Base-by-base conservation (phyloP, 2,329 filamentous ascomycete species). In the Ceratocystis variospora region DNA sequence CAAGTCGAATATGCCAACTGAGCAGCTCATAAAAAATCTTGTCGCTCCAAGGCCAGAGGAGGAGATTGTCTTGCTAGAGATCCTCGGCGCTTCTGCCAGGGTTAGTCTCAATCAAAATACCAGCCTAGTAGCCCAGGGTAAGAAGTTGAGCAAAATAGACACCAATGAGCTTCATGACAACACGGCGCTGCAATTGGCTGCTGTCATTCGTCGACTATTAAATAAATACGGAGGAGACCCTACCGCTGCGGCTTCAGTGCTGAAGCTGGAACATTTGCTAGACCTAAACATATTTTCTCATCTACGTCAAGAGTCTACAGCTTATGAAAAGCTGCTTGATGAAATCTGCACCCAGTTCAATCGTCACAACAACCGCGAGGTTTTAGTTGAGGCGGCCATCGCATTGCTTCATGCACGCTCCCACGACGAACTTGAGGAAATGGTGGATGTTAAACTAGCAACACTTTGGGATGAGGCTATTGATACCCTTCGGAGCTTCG, bases 321-420 rank as follows among this genome's bases (percentile, higher is more conserved):
- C 86, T 1, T 96, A 95, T 72, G 84, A 87, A 5, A 85, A 87
- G 25, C 78, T 97, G 37, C 79, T 99, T 1, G 91, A 96, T 70
- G 92, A 96, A 72, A 90, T 97, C 71, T 91, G 89, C 74, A 90
- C 90, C 67, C 94, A 99, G 71, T 97, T 99, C 76, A 86, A 88
- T 71, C 86, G 90, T n/a, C 94, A 99, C 73, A 89, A 89, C 55
- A 90, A 96, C 72, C 88, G 89, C 71, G 83, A 84, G 66, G 92
- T 97, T 19, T 80, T 99, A 59, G 85, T 85, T 10, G 92, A 96
- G 74, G 93, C 91, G 15, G 87, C 88, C 33, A 81, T 85, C 25
- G 89, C 92, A 4, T 83, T 99, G 46, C 77, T 96, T 41, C 90
- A 95, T 73, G 91, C 93, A 7, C 87, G 89, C 70, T 87, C 86